Percentiles rank a stretch among this genome's conserved stretches.
Evolutionary conservation across 805 yeast species (phyloP).

Genomic region (Yamadazyma insecticola): DNA sequence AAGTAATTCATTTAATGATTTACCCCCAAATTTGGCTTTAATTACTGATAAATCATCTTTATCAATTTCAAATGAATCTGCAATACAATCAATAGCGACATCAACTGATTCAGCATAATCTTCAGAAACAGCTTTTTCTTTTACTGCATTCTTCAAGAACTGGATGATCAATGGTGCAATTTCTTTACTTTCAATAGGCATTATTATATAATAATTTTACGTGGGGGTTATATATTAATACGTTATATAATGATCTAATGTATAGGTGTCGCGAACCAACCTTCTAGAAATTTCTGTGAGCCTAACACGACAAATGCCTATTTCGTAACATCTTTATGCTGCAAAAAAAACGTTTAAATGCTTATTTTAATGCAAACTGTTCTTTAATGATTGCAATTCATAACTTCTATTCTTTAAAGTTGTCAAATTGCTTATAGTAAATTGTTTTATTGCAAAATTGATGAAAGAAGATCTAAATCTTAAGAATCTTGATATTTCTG

Average conservation of each 20-base stretch:
- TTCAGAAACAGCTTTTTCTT: constrained; percentile 60
- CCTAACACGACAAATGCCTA: background rate
- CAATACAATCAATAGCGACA: constrained; percentile 88
- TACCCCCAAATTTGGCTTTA: constrained; percentile 42
- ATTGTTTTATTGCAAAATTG: constrained; percentile 31
- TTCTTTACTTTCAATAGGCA: constrained; percentile 54
- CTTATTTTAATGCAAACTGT: too few relatives aligned
- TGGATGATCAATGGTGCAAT: constrained; percentile 70
- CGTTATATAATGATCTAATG: background rate
- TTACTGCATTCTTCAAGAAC: constrained; percentile 58
- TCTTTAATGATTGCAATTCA: constrained; percentile 4
- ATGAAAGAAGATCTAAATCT: constrained; percentile 44
- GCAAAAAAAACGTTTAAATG: too few relatives aligned
- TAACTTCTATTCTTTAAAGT: constrained; percentile 5
- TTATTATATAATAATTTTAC: constrained; percentile 12
- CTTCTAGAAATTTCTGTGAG: constrained; percentile 1
- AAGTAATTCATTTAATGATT: constrained; percentile 44
- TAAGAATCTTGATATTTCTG: constrained; percentile 57
- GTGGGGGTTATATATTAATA: background rate
- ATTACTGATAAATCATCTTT: constrained; percentile 39
- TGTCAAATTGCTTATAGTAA: constrained; percentile 9
- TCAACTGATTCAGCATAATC: constrained; percentile 88
- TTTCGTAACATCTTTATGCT: too few relatives aligned
- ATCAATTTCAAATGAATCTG: constrained; percentile 75
- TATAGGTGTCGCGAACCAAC: background rate